Evolutionary conservation across 345 rosid genomes (phyloP).

Genomic region (Iberis pinnata): DNA sequence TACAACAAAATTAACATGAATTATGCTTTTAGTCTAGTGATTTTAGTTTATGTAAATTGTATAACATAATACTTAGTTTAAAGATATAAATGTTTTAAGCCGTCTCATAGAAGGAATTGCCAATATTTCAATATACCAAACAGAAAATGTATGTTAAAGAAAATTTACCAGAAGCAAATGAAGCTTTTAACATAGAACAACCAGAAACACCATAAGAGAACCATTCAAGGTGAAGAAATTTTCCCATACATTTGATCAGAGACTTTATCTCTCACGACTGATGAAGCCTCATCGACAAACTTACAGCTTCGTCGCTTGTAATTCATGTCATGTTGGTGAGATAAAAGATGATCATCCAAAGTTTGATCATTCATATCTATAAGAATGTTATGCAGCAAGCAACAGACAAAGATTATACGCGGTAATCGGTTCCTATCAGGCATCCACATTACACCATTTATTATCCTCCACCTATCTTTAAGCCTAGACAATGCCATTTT

Average conservation of each 20-base stretch:
- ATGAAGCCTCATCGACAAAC: slow-evolving; percentile 36
- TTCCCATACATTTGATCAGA: slow-evolving; percentile 38
- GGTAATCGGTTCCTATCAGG: slow-evolving; percentile 62
- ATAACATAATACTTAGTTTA: no score
- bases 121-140: no score
- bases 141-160: no score
- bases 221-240: slow-evolving; percentile 14
- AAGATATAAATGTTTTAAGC: no score
- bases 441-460: slow-evolving; percentile 70
- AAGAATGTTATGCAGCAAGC: slow-evolving; percentile 67
- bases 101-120: no score
- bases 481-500: slow-evolving; percentile 53
- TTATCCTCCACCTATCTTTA: slow-evolving; percentile 77
- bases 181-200: slow-evolving; percentile 7
- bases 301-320: slow-evolving; percentile 46
- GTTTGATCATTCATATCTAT: slow-evolving; percentile 52
- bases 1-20: no score
- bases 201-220: not conserved
- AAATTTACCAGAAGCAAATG: no score
- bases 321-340: slow-evolving; percentile 45
- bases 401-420: slow-evolving; percentile 55
- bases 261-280: slow-evolving; percentile 41
- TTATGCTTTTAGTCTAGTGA: no score
- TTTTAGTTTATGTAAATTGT: no score
- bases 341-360: slow-evolving; percentile 35